A percentile compares a stretch with the other conserved stretches of the same genome.
Evolutionary conservation across 345 rosid species (phyloP).

Genomic region (Brassica rapa): DNA sequence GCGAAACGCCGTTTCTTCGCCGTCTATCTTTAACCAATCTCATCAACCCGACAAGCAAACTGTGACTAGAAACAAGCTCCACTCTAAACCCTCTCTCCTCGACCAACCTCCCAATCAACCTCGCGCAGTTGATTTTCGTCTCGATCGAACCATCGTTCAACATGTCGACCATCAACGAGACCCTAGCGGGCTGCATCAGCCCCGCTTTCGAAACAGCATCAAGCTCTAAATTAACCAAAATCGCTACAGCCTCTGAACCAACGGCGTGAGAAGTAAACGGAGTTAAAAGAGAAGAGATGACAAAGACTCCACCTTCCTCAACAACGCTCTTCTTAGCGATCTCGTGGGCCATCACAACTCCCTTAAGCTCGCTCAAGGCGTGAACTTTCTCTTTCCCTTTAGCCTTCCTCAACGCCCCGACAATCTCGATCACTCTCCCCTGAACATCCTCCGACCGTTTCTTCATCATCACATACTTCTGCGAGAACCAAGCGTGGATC

Average conservation of each 20-base stretch:
- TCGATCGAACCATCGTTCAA: background rate
- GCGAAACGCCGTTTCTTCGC: background rate
- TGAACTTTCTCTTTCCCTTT: background rate
- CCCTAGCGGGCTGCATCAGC: background rate
- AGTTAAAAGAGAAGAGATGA: background rate
- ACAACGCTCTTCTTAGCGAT: background rate
- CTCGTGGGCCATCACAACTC: background rate
- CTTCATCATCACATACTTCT: background rate
- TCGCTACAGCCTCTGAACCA: background rate
- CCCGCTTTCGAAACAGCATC: background rate
- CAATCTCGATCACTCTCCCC: background rate
- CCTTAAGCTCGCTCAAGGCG: background rate
- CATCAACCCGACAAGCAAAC: background rate
- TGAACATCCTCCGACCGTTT: background rate
- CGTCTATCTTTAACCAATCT: background rate
- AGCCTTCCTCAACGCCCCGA: background rate
- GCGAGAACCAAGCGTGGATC: background rate
- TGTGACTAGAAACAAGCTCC: background rate
- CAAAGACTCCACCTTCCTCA: background rate
- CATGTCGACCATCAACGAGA: background rate
- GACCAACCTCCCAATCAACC: background rate
- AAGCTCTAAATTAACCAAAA: background rate
- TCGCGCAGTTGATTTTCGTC: background rate
- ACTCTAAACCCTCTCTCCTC: background rate
- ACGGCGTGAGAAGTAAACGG: background rate